phyloP scores from a whole-genome alignment of 108 stramenopile genomes.

The Fragilariopsis cylindrus region DNA sequence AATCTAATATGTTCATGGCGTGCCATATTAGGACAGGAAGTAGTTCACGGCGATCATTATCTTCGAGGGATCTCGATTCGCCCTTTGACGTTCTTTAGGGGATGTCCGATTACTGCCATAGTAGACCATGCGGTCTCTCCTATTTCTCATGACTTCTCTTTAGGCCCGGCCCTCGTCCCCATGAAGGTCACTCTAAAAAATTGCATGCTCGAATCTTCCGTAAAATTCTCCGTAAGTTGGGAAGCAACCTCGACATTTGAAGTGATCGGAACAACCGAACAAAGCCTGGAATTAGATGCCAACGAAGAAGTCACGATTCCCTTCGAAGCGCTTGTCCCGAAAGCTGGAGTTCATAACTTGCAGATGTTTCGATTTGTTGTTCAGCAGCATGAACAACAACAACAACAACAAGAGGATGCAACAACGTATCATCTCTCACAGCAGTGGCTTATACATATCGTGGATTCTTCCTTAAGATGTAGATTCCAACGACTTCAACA shows the following conservation, averaged over 20 bases:
- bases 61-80: constrained; percentile 55
- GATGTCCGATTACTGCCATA: constrained; percentile 65
- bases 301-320: constrained; percentile 62
- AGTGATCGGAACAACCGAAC: constrained; percentile 54
- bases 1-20: constrained; percentile 77
- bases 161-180: constrained; percentile 54
- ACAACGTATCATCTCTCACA: constrained; percentile 2
- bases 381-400: background rate
- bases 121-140: constrained; percentile 46
- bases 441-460: constrained; percentile 22
- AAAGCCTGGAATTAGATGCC: constrained; percentile 43
- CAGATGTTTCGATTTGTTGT: constrained; percentile 45
- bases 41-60: constrained; percentile 64
- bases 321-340: constrained; percentile 55
- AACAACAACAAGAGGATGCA: background rate
- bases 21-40: constrained; percentile 35
- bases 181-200: constrained; percentile 61
- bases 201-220: constrained; percentile 47
- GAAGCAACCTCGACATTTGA: constrained; percentile 51
- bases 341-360: constrained; percentile 69
- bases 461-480: constrained; percentile 2
- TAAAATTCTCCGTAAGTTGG: constrained; percentile 63
- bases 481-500: background rate
- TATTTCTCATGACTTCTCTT: constrained; percentile 62
- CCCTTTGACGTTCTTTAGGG: constrained; percentile 43